Evolutionary conservation across 139 green algal species (phyloP).

Genomic region (Zygnema cylindricum): DNA sequence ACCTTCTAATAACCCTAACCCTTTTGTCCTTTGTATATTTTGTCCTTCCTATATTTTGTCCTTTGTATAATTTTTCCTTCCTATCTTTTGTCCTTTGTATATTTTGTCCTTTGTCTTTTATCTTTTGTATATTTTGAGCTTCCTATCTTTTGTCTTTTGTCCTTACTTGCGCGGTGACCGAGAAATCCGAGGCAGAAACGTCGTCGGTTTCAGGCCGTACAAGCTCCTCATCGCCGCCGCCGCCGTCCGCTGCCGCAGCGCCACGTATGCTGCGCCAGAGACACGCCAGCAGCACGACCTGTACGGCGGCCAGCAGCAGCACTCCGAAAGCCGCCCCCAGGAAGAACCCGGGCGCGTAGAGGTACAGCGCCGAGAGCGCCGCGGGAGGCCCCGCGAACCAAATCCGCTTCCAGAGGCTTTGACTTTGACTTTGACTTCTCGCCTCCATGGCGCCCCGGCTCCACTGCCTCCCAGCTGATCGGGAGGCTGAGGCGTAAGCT

Average conservation of each 20-base stretch:
- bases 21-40: no score
- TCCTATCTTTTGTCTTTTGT: no score
- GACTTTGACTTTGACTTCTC: not conserved
- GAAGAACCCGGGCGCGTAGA: not conserved
- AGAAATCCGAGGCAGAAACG: no score
- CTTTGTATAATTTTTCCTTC: no score
- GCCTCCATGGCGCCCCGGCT: no score
- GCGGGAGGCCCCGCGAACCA: not conserved
- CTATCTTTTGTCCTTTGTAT: no score
- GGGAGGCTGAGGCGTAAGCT: no score
- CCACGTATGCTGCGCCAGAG: not conserved
- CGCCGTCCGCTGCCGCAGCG: not conserved
- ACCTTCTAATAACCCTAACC: no score
- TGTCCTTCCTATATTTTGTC: no score
- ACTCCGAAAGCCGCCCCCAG: not conserved
- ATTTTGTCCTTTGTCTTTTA: no score
- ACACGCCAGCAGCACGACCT: not conserved
- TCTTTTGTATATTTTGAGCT: no score
- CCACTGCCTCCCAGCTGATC: not conserved
- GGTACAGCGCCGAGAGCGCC: not conserved
- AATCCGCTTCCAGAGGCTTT: not conserved
- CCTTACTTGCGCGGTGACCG: no score
- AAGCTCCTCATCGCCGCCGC: not conserved
- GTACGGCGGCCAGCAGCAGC: not conserved
- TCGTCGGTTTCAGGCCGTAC: not conserved